phyloP scores from a whole-genome alignment of 257 asterid species.

The Plantago elongata region DNA sequence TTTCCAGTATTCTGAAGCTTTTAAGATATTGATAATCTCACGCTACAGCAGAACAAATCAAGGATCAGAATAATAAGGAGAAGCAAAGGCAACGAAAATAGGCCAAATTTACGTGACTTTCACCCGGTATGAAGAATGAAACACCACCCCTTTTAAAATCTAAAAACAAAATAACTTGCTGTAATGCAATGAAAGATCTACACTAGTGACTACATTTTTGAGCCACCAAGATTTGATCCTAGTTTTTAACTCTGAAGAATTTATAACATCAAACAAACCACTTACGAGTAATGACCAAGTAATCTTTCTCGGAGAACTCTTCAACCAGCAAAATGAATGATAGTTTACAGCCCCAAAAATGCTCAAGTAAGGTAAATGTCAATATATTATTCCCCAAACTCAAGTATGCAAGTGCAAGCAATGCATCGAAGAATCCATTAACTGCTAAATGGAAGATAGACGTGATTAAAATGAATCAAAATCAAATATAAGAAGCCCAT shows the following conservation, averaged over 20 bases:
- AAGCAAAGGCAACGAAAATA: not conserved
- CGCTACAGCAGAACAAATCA: slow-evolving; percentile 34
- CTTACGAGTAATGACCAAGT: not conserved
- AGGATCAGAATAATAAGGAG: not conserved
- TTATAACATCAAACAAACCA: not conserved
- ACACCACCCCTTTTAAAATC: too few species aligned
- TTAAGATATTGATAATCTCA: slow-evolving; percentile 60
- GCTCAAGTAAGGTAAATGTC: not conserved
- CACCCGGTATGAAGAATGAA: not conserved
- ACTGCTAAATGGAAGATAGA: too few species aligned
- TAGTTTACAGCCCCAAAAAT: not conserved
- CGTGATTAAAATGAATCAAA: too few species aligned
- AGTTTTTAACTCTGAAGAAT: not conserved
- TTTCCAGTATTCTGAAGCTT: slow-evolving; percentile 60
- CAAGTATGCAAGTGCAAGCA: not conserved
- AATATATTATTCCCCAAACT: not conserved
- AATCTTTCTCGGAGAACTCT: not conserved
- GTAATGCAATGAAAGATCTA: too few species aligned
- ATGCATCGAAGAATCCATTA: too few species aligned
- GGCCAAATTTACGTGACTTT: not conserved
- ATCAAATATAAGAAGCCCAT: too few species aligned
- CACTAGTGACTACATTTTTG: too few species aligned
- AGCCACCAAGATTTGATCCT: too few species aligned
- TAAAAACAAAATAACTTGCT: too few species aligned
- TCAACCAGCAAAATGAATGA: not conserved